phyloP scores from a whole-genome alignment of 106 monocot genomes.

The Amphibolis antarctica region DNA sequence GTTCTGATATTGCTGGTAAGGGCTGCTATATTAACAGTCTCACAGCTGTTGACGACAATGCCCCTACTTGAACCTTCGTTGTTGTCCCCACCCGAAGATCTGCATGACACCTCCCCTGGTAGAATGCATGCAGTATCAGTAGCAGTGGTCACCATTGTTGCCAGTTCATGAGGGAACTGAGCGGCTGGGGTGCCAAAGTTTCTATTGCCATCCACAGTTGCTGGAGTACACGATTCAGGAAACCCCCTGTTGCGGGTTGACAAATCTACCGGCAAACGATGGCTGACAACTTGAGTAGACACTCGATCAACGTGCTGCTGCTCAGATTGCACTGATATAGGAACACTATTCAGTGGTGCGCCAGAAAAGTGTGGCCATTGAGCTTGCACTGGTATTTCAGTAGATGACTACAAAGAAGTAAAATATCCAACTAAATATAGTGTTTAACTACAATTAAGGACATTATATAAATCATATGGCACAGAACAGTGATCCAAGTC shows the following conservation, averaged over 20 bases:
- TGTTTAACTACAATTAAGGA: too few relatives aligned
- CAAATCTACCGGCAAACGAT: slow-evolving; percentile 11
- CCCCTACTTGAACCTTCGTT: slow-evolving; percentile 17
- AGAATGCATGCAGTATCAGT: slow-evolving; percentile 6
- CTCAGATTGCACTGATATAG: slow-evolving; percentile 35
- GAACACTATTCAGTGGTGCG: slow-evolving; percentile 46
- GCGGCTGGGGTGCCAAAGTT: slow-evolving; percentile 13
- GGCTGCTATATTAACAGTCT: neutral
- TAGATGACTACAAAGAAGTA: slow-evolving; percentile 36
- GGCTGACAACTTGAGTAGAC: slow-evolving; percentile 15
- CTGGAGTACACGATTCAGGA: slow-evolving; percentile 18
- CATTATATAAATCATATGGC: too few relatives aligned
- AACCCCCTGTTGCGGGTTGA: slow-evolving; percentile 16
- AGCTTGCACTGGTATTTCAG: slow-evolving; percentile 47
- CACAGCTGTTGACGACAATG: slow-evolving; percentile 5
- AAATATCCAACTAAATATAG: neutral
- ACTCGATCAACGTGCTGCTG: slow-evolving; percentile 36
- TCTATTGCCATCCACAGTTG: slow-evolving; percentile 14
- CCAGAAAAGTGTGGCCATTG: slow-evolving; percentile 55
- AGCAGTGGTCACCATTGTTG: slow-evolving; percentile 20
- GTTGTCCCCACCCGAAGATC: slow-evolving; percentile 13
- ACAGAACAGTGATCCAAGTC: too few relatives aligned
- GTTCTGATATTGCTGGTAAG: slow-evolving; percentile 1
- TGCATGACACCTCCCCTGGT: slow-evolving; percentile 12
- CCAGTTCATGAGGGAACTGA: slow-evolving; percentile 37